Evolutionary conservation across 2,329 filamentous ascomycete species (phyloP).

Genomic region (Ophiostoma novo-ulmi): DNA sequence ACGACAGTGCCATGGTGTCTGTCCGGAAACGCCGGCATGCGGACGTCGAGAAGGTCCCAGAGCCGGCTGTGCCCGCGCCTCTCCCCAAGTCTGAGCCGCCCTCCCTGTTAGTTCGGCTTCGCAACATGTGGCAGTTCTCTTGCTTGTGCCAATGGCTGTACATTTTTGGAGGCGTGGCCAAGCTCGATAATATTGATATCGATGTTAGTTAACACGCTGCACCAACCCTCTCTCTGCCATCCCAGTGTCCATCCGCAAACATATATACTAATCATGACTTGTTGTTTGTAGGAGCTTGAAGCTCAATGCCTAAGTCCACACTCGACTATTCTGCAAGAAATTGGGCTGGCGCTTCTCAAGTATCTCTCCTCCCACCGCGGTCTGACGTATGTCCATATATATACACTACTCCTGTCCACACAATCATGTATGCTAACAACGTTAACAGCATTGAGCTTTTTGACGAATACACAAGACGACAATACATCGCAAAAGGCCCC

Average conservation of each 20-base stretch:
- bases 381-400: slow-evolving; percentile 61
- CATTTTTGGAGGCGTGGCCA: slow-evolving; percentile 82
- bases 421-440: neutral
- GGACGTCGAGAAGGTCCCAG: slow-evolving; percentile 1
- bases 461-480: slow-evolving; percentile 85
- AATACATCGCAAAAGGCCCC: slow-evolving; percentile 78
- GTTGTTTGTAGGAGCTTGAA: slow-evolving; percentile 70
- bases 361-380: slow-evolving; percentile 90
- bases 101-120: slow-evolving; percentile 59
- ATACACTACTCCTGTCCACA: neutral
- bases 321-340: slow-evolving; percentile 69
- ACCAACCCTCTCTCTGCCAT: neutral
- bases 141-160: slow-evolving; percentile 91
- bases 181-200: slow-evolving; percentile 82
- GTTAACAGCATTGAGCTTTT: slow-evolving; percentile 70
- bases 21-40: slow-evolving; percentile 39
- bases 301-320: slow-evolving; percentile 76
- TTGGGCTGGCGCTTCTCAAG: slow-evolving; percentile 84
- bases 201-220: slow-evolving; percentile 55
- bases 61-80: slow-evolving; percentile 6
- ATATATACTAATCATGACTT: neutral
- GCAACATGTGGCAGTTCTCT: slow-evolving; percentile 94
- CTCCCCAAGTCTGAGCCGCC: slow-evolving; percentile 28
- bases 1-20: slow-evolving; percentile 30
- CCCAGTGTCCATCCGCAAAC: neutral